Evolutionary conservation across 2,329 filamentous ascomycete genomes (phyloP), one percentile per base, ranked within the genome.

Genomic region (Arthrobotrys megalospora): DNA sequence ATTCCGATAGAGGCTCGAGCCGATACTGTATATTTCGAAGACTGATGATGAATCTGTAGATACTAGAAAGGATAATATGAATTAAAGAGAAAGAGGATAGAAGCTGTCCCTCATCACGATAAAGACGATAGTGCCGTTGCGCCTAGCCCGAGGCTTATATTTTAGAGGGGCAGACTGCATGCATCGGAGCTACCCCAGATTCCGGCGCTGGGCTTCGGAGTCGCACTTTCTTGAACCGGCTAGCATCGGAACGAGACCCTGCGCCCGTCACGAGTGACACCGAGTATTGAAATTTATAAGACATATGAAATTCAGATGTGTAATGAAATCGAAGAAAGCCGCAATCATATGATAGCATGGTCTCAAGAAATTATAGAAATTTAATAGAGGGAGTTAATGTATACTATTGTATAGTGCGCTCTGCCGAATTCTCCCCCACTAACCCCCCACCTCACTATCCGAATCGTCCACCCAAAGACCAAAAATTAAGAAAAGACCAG

Each of bases 121-220:
- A 52, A 11, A 58, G 24, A 14, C 11, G 19, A 66, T 66, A 65
- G 7, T 19, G 28, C 55, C 28, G 32, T 62, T 50, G 52, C 58
- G 67, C 28, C 52, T 16, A 47, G 69, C 11, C 50, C 55, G 60
- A 72, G 58, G 65, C 38, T 64, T 63, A 60, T 60, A 60, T 64
- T 63, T 53, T 14, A 45, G 69, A 73, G 62, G 69, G 58, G 58
- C 58, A 62, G 58, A 52, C 71, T 34, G 63, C 53, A 62, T 66
- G 66, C 50, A 71, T 77, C 66, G 73, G 73, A 71, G 66, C 66
- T 77, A 77, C 73, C 73, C 73, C 73, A 71, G 73, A 77, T 77
- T 66, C 53, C 58, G 65, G 47, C 41, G 64, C 64, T 68, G 70
- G 50, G 52, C 47, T 70, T 77, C 65, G 65, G 72, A 66, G 58